Conservation (phyloP, 352 stramenopile genomes). For the Saprolegnia diclina region DNA sequence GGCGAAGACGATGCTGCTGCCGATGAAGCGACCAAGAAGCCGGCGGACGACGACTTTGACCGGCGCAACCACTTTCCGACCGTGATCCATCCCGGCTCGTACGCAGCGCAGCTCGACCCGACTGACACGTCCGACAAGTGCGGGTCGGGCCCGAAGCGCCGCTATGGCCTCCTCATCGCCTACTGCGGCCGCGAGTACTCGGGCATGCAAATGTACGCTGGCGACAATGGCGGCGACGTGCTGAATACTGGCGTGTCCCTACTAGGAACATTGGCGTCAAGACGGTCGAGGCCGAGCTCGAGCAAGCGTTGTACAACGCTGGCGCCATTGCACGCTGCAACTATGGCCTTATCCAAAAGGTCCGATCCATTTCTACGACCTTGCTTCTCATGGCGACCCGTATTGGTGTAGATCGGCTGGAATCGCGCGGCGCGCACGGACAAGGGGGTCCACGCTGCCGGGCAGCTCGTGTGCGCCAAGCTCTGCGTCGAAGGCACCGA, state of each 20-base stretch:
- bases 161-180: constrained; percentile 78
- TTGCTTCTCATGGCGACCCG: not conserved
- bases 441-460: constrained; percentile 87
- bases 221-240: not conserved
- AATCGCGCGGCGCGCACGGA: constrained; percentile 84
- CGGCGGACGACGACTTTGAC: constrained; percentile 35
- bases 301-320: constrained; percentile 80
- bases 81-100: constrained; percentile 65
- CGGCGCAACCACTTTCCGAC: constrained; percentile 53
- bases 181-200: constrained; percentile 88
- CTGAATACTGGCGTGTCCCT: not conserved
- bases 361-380: constrained; percentile 9
- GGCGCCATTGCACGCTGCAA: constrained; percentile 84
- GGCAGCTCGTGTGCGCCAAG: constrained; percentile 80
- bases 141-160: constrained; percentile 37
- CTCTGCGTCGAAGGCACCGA: constrained; percentile 72
- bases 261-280: constrained; percentile 83
- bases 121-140: constrained; percentile 23
- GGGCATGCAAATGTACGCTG: constrained; percentile 79
- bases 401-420: constrained; percentile 62
- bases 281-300: constrained; percentile 88
- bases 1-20: constrained; percentile 24
- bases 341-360: constrained; percentile 86
- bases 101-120: constrained; percentile 44
- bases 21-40: constrained; percentile 29